These are phyloP conservation scores for Candida tammaniensis DNA, from an alignment of 805 yeast species.

Conservation along the genomic window DNA sequence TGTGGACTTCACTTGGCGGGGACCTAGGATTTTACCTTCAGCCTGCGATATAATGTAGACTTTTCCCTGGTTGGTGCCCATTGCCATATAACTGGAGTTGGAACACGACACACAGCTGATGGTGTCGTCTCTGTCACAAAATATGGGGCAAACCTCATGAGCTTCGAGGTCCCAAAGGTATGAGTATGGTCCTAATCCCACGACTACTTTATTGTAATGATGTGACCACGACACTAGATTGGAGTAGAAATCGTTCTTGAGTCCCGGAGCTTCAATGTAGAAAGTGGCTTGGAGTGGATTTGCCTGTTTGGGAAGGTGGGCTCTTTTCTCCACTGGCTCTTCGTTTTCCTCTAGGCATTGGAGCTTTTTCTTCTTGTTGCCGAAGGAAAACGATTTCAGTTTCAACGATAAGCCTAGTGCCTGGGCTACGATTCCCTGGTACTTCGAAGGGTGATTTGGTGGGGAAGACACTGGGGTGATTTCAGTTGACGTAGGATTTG, in stretches of 20 bases:
- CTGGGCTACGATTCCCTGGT: slow-evolving; percentile 7
- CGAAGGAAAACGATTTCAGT: slow-evolving; percentile 3
- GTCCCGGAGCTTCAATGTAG: slow-evolving; percentile 55
- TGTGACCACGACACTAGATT: slow-evolving; percentile 74
- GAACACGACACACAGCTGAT: slow-evolving; percentile 62
- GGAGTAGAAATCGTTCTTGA: slow-evolving; percentile 75
- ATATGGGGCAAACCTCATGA: slow-evolving; percentile 40
- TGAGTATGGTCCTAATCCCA: slow-evolving; percentile 59
- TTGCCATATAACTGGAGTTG: slow-evolving; percentile 41
- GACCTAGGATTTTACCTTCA: not conserved
- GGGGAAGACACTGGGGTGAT: too few species aligned
- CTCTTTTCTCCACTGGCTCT: not conserved
- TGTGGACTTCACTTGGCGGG: not conserved
- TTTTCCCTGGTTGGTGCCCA: slow-evolving; percentile 60
- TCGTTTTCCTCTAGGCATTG: too few species aligned
- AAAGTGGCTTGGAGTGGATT: too few species aligned
- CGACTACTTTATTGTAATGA: slow-evolving; percentile 47
- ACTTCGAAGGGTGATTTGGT: too few species aligned
- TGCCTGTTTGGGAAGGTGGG: not conserved
- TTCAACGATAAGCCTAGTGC: slow-evolving; percentile 8
- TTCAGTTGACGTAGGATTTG: too few species aligned
- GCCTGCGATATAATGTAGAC: slow-evolving; percentile 28
- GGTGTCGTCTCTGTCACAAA: slow-evolving; percentile 41
- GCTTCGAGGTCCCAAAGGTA: slow-evolving; percentile 59
- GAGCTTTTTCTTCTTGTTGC: slow-evolving; percentile 1